These are phyloP conservation scores for Kickxella alabastrina DNA, from an alignment of 192 early-diverging fungal species.

Conservation along the genomic window DNA sequence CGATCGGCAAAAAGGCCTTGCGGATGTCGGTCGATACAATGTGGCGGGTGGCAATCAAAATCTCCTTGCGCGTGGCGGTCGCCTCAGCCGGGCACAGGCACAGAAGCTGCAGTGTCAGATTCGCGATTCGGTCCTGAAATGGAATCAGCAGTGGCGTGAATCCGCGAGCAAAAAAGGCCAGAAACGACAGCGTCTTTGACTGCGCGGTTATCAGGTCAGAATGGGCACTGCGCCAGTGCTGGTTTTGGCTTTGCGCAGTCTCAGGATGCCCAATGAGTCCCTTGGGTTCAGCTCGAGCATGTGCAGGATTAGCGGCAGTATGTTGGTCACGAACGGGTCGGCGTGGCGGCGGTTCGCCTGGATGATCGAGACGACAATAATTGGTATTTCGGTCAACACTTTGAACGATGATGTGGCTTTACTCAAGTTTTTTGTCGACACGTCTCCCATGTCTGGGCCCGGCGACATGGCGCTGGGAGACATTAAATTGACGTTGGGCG, in stretches of 20 bases:
- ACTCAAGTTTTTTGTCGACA: constrained; percentile 61
- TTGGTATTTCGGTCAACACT: constrained; percentile 96
- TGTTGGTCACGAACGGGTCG: constrained; percentile 71
- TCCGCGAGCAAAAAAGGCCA: constrained; percentile 89
- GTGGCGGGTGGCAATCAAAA: constrained; percentile 91
- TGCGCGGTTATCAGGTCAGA: constrained; percentile 90
- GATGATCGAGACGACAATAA: constrained; percentile 94
- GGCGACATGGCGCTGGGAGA: constrained; percentile 78
- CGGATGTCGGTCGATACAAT: constrained; percentile 92
- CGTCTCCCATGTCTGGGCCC: constrained; percentile 58
- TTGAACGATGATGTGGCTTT: constrained; percentile 88
- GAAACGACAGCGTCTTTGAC: constrained; percentile 97
- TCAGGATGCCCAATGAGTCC: constrained; percentile 10
- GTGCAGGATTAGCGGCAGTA: constrained; percentile 83
- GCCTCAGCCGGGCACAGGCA: constrained; percentile 93
- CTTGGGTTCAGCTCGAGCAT: constrained; percentile 53
- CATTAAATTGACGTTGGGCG: constrained; percentile 42
- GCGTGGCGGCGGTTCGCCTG: constrained; percentile 84
- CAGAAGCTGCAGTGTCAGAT: constrained; percentile 82
- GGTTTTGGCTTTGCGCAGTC: constrained; percentile 8
- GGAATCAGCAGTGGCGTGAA: constrained; percentile 67
- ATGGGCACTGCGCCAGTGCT: constrained; percentile 50
- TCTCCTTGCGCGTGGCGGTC: constrained; percentile 89
- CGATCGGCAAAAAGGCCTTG: constrained; percentile 80
- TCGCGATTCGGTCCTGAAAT: constrained; percentile 78